Base-by-base conservation (phyloP, 2,329 filamentous ascomycete species). In the Stemphylium vesicarium region DNA sequence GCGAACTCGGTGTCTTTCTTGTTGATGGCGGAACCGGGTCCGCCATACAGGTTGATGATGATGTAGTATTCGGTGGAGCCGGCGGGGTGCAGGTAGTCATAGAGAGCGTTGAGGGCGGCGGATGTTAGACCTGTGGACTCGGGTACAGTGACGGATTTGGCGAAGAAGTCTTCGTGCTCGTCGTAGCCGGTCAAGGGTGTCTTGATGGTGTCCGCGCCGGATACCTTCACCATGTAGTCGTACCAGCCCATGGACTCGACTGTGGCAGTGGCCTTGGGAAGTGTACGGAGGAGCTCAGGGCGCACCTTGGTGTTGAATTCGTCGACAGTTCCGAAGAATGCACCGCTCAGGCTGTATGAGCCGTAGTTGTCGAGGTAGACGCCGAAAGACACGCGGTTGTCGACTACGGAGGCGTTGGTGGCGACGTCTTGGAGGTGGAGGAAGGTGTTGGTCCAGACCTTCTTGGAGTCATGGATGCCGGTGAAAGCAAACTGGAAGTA, bases 151-250 rank as follows among this genome's bases (percentile, higher is more conserved):
- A 77, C 64, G 37, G 73, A 75, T 48, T 77, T 77, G 52, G 75
- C 73, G 60, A 76, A 77, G 66, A 77, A 77, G 60, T 70, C 68
- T 52, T 77, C 74, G 56, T 77, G 75, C 18, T 70, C 58, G 50
- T 71, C 65, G 59, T 77, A 77, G 50, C 72, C 74, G 3, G 66
- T 73, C 0, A 68, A 37, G 2, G 73, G 71, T 13, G 54, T 63
- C 20, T 56, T 64, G 59, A 76, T 66, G 35, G 57, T 60, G 15
- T 46, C 57, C 20, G 64, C 57, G 56, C 67, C 71, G 11, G 69
- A 71, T 4, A 70, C 77, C 78, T 59, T 82, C 70, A 68, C 77
- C 77, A 79, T 69, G 48, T 75, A 77, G 41, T 71, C 63, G 50
- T 76, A 74, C 70, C 71, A 75, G 50, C 64, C 70, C 71, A 69